Evolutionary conservation across 495 filamentous ascomycete species (phyloP).

Genomic region (Cercophora samala): DNA sequence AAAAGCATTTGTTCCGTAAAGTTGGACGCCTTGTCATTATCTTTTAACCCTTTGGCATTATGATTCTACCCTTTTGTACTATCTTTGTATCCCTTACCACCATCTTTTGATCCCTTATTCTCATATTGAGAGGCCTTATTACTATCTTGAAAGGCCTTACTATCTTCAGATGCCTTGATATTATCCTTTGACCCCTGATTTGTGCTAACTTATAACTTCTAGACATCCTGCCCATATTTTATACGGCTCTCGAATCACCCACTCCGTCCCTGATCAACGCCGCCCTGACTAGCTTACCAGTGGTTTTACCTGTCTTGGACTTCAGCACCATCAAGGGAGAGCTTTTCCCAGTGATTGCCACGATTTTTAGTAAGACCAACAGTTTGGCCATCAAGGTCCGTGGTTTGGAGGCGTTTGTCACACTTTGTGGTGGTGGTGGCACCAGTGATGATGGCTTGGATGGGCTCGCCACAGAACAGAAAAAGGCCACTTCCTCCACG

Average conservation of each 20-base stretch:
- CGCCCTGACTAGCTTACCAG: constrained; percentile 67
- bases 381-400: constrained; percentile 91
- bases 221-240: constrained; percentile 84
- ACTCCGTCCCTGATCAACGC: constrained; percentile 87
- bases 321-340: constrained; percentile 96
- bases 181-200: background rate
- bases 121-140: background rate
- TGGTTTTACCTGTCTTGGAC: constrained; percentile 76
- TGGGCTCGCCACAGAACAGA: constrained; percentile 54
- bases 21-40: background rate
- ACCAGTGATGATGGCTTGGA: constrained; percentile 65
- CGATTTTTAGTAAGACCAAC: constrained; percentile 85
- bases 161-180: background rate
- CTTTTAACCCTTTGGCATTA: too few species aligned
- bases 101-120: background rate
- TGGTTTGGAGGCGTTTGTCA: constrained; percentile 82
- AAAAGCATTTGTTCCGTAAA: too few species aligned
- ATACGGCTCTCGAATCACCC: constrained; percentile 76
- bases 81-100: background rate
- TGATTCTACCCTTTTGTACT: too few species aligned
- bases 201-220: constrained; percentile 17
- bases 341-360: constrained; percentile 83
- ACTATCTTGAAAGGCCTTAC: background rate
- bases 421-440: constrained; percentile 76
- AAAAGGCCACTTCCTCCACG: constrained; percentile 58